Evolutionary conservation across 169 alveolate genomes (phyloP).

Genomic region (Cardiosporidium cionae): DNA sequence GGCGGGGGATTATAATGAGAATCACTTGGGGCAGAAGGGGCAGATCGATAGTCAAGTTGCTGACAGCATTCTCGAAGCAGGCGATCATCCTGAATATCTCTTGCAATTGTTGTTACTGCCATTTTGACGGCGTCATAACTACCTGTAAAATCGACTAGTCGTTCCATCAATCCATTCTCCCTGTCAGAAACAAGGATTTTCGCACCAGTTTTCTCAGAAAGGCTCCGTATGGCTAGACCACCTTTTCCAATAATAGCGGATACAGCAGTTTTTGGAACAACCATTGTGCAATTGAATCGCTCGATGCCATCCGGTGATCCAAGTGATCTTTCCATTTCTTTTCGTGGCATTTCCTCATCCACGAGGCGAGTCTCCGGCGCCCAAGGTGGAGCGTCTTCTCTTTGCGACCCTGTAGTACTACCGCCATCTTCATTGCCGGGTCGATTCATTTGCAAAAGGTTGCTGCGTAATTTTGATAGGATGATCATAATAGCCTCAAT

Average conservation of each 20-base stretch:
- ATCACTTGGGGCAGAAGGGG: too few species aligned
- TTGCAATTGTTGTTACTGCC: slow-evolving; percentile 4
- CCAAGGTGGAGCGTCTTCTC: too few species aligned
- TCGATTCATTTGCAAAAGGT: too few species aligned
- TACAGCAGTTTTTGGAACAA: slow-evolving; percentile 18
- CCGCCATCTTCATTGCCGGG: too few species aligned
- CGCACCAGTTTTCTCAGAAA: slow-evolving; percentile 8
- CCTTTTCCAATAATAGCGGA: slow-evolving; percentile 27
- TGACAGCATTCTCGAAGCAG: neutral
- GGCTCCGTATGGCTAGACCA: slow-evolving; percentile 16
- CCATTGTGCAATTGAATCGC: neutral
- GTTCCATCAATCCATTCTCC: slow-evolving; percentile 12
- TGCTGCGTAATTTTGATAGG: too few species aligned
- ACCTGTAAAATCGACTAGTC: slow-evolving; percentile 11
- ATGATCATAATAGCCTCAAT: slow-evolving; percentile 6
- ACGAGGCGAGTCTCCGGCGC: too few species aligned
- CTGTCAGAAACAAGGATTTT: slow-evolving; percentile 4
- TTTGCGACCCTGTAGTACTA: too few species aligned
- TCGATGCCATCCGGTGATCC: neutral
- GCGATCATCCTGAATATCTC: slow-evolving; percentile 13
- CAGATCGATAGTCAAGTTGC: neutral
- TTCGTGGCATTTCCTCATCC: too few species aligned
- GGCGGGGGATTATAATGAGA: too few species aligned
- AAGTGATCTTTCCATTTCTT: too few species aligned
- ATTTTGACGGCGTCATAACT: neutral